A percentile compares a stretch with the other conserved stretches of the same genome.
Conservation (phyloP, 2,329 filamentous ascomycete species). For the Laburnicola sp. region DNA sequence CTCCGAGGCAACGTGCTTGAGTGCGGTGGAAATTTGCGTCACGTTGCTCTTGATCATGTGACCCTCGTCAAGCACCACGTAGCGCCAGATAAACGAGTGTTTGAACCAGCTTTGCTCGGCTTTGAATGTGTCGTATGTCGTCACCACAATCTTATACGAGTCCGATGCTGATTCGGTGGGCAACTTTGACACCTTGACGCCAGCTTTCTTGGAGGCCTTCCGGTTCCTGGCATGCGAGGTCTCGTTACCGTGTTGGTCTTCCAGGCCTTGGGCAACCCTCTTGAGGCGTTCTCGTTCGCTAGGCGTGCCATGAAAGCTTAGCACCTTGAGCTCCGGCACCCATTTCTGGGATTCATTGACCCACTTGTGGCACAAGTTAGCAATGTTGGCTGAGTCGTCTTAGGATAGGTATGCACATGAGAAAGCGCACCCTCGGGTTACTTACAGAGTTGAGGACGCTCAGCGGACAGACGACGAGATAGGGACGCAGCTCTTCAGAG, state of each 20-base stretch:
- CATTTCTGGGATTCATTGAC: conserved; percentile 97
- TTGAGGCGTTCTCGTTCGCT: conserved; percentile 76
- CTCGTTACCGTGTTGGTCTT: conserved; percentile 53
- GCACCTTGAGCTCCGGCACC: conserved; percentile 80
- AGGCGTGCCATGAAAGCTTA: conserved; percentile 94
- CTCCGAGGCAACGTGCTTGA: conserved; percentile 52
- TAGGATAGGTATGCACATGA: too few species aligned
- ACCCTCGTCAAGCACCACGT: conserved; percentile 99
- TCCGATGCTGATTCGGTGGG: conserved; percentile 29
- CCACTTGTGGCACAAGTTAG: conserved; percentile 57
- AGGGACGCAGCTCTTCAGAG: conserved; percentile 75
- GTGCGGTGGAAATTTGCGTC: conserved; percentile 48
- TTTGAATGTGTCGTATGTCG: conserved; percentile 98
- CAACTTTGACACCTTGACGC: conserved; percentile 34
- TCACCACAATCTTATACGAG: conserved; percentile 68
- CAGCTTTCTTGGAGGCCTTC: conserved; percentile 84
- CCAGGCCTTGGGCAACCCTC: conserved; percentile 51
- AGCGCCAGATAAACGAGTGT: conserved; percentile 95
- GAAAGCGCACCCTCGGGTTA: too few species aligned
- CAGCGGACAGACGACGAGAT: conserved; percentile 92
- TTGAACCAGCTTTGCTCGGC: conserved; percentile 91
- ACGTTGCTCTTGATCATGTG: conserved; percentile 94
- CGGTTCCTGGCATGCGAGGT: conserved; percentile 79
- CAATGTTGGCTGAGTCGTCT: too few species aligned
- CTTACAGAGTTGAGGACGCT: conserved; percentile 82